phyloP scores from a whole-genome alignment of 2,329 filamentous ascomycete species.

The Bipolaris bicolor region DNA sequence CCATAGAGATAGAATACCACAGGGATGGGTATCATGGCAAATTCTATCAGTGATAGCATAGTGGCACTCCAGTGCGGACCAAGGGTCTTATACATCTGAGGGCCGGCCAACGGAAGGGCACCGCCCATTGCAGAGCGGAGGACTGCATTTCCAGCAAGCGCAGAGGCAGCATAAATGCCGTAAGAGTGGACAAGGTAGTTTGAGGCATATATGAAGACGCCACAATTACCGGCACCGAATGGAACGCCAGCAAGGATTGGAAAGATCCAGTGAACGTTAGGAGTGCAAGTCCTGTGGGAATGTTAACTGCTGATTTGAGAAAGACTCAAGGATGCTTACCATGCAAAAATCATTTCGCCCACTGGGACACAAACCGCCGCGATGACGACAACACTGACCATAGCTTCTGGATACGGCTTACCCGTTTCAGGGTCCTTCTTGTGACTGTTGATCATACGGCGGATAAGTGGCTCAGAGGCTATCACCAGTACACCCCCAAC shows the following conservation, averaged over 20 bases:
- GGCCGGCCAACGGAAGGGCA: slow-evolving; percentile 75
- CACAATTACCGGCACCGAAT: slow-evolving; percentile 77
- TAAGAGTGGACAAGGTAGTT: slow-evolving; percentile 83
- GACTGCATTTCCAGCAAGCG: slow-evolving; percentile 80
- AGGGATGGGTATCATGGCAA: slow-evolving; percentile 77
- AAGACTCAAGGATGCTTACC: slow-evolving; percentile 51
- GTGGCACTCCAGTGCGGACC: slow-evolving; percentile 82
- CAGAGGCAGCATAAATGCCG: slow-evolving; percentile 80
- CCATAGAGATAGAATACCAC: slow-evolving; percentile 75
- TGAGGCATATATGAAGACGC: slow-evolving; percentile 80
- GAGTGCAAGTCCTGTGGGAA: slow-evolving; percentile 58
- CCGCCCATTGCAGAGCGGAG: slow-evolving; percentile 76
- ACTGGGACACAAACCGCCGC: slow-evolving; percentile 75
- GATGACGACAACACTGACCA: slow-evolving; percentile 79
- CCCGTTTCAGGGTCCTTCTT: slow-evolving; percentile 76
- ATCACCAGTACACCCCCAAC: slow-evolving; percentile 62
- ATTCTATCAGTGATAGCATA: slow-evolving; percentile 74
- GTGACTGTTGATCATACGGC: slow-evolving; percentile 78
- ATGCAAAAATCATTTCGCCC: slow-evolving; percentile 85
- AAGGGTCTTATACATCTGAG: slow-evolving; percentile 64
- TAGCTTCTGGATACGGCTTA: slow-evolving; percentile 76
- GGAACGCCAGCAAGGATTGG: slow-evolving; percentile 79
- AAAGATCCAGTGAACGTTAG: slow-evolving; percentile 81
- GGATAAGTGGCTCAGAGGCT: slow-evolving; percentile 68
- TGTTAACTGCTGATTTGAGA: background rate